Evolutionary conservation across 192 early-diverging fungal genomes (phyloP).

Genomic region (Coemansia sp.): DNA sequence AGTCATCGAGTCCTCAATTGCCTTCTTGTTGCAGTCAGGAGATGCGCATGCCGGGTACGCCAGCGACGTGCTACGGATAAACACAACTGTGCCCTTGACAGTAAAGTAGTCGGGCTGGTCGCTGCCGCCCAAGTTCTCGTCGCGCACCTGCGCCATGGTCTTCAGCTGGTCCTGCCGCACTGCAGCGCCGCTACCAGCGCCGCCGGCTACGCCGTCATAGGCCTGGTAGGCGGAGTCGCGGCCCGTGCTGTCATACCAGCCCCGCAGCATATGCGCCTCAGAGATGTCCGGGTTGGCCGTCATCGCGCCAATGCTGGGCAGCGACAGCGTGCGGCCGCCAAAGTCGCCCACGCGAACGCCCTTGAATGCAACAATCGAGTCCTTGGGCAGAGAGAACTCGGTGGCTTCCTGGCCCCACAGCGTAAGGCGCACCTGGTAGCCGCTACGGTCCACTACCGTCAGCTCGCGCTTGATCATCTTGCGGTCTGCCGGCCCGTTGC

Average conservation of each 20-base stretch:
- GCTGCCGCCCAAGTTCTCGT: constrained; percentile 64
- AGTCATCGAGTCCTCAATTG: constrained; percentile 57
- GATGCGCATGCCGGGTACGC: constrained; percentile 85
- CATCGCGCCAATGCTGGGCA: constrained; percentile 51
- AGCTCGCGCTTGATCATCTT: constrained; percentile 79
- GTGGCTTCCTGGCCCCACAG: constrained; percentile 87
- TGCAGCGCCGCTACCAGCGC: constrained; percentile 21
- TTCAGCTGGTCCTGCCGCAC: constrained; percentile 52
- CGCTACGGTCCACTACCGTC: constrained; percentile 71
- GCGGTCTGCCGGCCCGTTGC: constrained; percentile 20
- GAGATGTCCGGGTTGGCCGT: constrained; percentile 71
- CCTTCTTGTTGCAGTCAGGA: constrained; percentile 85
- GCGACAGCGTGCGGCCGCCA: constrained; percentile 66
- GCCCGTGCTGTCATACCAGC: constrained; percentile 60
- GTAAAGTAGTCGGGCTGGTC: constrained; percentile 77
- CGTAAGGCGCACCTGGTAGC: constrained; percentile 70
- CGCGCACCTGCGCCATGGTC: constrained; percentile 63
- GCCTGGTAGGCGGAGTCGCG: constrained; percentile 37
- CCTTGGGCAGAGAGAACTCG: constrained; percentile 52
- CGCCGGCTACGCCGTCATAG: constrained; percentile 25
- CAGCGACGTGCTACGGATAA: constrained; percentile 65
- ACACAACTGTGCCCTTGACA: constrained; percentile 68
- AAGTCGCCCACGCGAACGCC: constrained; percentile 85
- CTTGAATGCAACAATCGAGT: constrained; percentile 78
- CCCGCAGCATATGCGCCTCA: constrained; percentile 67